Conservation (phyloP, 495 filamentous ascomycete species). For the Astrothelium macrocarpum region DNA sequence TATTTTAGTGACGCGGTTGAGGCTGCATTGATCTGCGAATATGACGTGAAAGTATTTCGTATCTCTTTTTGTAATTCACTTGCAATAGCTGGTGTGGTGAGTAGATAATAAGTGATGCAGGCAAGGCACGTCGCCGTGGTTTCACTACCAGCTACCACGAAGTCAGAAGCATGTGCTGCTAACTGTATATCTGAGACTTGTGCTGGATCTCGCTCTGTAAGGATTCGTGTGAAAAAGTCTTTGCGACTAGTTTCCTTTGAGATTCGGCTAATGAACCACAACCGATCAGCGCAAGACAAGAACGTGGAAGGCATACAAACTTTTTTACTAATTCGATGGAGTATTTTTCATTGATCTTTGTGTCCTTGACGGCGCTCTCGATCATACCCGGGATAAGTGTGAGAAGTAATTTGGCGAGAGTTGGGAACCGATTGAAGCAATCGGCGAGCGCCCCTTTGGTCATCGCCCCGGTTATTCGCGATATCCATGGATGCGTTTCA, state of each 20-base stretch:
- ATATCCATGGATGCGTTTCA: slow-evolving; percentile 11
- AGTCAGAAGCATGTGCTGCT: slow-evolving; percentile 25
- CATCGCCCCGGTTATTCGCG: neutral
- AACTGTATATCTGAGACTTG: slow-evolving; percentile 26
- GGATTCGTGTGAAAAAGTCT: slow-evolving; percentile 29
- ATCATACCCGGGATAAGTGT: neutral
- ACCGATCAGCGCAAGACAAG: no score
- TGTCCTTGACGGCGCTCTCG: neutral
- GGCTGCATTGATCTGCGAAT: slow-evolving; percentile 22
- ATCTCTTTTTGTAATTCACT: no score
- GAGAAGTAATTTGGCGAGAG: slow-evolving; percentile 6
- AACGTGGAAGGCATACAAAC: no score
- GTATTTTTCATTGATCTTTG: slow-evolving; percentile 12
- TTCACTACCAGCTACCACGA: slow-evolving; percentile 32
- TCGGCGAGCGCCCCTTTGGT: slow-evolving; percentile 10
- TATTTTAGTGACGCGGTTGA: slow-evolving; percentile 35
- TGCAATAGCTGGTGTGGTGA: slow-evolving; percentile 19
- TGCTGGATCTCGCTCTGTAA: slow-evolving; percentile 25
- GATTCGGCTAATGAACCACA: no score
- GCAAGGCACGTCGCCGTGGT: slow-evolving; percentile 28
- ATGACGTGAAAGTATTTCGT: no score
- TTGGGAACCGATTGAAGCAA: neutral
- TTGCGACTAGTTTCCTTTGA: slow-evolving; percentile 5
- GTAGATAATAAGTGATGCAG: slow-evolving; percentile 22
- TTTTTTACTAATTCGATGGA: slow-evolving; percentile 9